These are phyloP conservation scores for Penicillium sp. DNA, from an alignment of 2,329 filamentous ascomycete genomes.

Conservation along the genomic window DNA sequence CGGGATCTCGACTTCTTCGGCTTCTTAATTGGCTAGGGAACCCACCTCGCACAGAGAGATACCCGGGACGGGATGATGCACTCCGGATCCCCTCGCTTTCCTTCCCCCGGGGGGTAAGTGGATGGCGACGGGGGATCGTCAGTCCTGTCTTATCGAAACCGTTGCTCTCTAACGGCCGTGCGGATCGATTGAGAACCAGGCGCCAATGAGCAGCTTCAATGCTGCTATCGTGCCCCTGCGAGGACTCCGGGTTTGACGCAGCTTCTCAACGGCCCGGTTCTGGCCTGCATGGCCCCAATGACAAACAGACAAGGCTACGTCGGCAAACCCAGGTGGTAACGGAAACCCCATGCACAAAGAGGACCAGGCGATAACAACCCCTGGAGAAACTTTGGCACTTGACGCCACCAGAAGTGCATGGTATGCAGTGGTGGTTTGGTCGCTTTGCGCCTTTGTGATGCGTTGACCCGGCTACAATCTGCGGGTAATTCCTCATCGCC, in stretches of 20 bases:
- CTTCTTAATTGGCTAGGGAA: neutral
- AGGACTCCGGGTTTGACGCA: neutral
- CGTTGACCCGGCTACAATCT: neutral
- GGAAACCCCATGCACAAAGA: neutral
- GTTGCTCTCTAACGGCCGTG: slow-evolving; percentile 5
- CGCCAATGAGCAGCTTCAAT: slow-evolving; percentile 10
- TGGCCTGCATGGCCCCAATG: slow-evolving; percentile 14
- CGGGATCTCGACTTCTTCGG: neutral
- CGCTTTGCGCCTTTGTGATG: neutral
- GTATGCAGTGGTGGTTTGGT: neutral
- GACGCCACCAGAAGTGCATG: neutral
- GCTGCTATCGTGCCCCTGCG: slow-evolving; percentile 1
- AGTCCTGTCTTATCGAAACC: slow-evolving; percentile 12
- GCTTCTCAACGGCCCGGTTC: slow-evolving; percentile 7
- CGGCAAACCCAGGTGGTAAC: neutral
- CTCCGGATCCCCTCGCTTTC: neutral
- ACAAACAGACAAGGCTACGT: slow-evolving; percentile 2
- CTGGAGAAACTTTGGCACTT: neutral
- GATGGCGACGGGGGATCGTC: neutral
- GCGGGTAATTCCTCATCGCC: neutral
- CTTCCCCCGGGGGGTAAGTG: slow-evolving; percentile 1
- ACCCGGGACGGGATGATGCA: neutral
- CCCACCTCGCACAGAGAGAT: neutral
- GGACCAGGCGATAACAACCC: neutral
- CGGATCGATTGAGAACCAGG: slow-evolving; percentile 6